These are phyloP conservation scores for Dissophora ornata DNA, from an alignment of 192 early-diverging fungal species.

Conservation along the genomic window DNA sequence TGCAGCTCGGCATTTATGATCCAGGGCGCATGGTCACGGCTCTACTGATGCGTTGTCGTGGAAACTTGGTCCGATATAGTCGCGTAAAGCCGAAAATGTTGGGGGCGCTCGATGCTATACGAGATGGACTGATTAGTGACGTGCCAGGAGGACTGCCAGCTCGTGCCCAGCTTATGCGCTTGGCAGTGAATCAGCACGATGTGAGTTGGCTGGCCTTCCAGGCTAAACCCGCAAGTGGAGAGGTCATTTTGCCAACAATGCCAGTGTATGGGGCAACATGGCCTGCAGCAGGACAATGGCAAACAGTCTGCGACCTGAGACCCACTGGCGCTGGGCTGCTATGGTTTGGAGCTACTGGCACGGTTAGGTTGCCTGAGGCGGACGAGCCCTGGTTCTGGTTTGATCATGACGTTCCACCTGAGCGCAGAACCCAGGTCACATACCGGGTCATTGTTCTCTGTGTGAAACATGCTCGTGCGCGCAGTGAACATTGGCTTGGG, in stretches of 20 bases:
- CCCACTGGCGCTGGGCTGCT: not conserved
- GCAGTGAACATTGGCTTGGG: slow-evolving; percentile 4
- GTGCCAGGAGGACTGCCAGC: slow-evolving; percentile 8
- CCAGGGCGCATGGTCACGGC: not conserved
- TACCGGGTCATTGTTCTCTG: not conserved
- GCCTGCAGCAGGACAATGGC: slow-evolving; percentile 6
- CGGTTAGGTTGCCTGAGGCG: not conserved
- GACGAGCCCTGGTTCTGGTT: not conserved
- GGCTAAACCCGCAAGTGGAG: not conserved
- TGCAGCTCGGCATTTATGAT: not conserved
- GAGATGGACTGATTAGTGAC: not conserved
- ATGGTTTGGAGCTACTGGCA: slow-evolving; percentile 7
- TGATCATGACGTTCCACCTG: not conserved
- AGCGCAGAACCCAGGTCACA: not conserved
- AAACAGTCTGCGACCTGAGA: slow-evolving; percentile 6
- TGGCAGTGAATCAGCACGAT: slow-evolving; percentile 3
- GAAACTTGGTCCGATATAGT: not conserved
- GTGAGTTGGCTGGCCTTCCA: slow-evolving; percentile 7
- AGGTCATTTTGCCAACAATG: not conserved
- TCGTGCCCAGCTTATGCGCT: not conserved
- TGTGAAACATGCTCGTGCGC: not conserved
- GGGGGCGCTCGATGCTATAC: not conserved
- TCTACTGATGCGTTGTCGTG: not conserved
- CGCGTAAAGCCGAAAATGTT: not conserved
- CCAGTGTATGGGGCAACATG: slow-evolving; percentile 8